Evolutionary conservation across 192 early-diverging fungal genomes (phyloP), one percentile per base, ranked within the genome.

Genomic region (Coemansia sp.): DNA sequence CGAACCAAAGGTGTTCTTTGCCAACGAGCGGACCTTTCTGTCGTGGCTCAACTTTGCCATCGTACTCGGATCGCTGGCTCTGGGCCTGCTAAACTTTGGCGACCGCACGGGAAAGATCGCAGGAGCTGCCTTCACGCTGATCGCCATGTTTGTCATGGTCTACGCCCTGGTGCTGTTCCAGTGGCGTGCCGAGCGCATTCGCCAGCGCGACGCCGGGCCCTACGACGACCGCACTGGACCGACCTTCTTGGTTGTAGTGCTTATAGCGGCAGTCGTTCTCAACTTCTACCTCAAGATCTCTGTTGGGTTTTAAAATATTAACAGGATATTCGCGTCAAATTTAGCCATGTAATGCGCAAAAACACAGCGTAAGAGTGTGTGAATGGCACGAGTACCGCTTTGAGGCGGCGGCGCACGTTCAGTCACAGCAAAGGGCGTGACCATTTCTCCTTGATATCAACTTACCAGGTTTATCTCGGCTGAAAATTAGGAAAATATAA

Each of bases 1-100:
- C n/a, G 90, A 93, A 39, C 92, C 92, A 57, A 97, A 97, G 62
- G 90, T 95, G 11, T 95, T 93, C 68, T 95, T 97, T 74, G 93
- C 93, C 32, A 97, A 97, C 67, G 94, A 96, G 76, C 85, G 94
- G 18, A 96, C 94, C 1, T 94, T 95, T 56, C 76, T 95, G 38
- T 87, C 93, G 4, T 96, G 92, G 92, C 81, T 94, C 38, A 89
- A 91, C 64, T 92, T 94, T 72, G 83, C 89, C 8, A 86, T 89
- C 34, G 81, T 92, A 11, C 69, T 92, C 36, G 89, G 88, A 11
- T 86, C 87, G 19, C 77, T 92, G 21, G 88, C 87, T n/a, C 82
- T 92, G 37, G 88, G 89, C 1, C 62, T 92, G 50, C 67, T 92
- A 38, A 92, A 92, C 80, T 93, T 91, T 87, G 91, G 91, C 29